phyloP scores from a whole-genome alignment of 2,329 filamentous ascomycete species.

The Paraphoma chrysanthemicola region DNA sequence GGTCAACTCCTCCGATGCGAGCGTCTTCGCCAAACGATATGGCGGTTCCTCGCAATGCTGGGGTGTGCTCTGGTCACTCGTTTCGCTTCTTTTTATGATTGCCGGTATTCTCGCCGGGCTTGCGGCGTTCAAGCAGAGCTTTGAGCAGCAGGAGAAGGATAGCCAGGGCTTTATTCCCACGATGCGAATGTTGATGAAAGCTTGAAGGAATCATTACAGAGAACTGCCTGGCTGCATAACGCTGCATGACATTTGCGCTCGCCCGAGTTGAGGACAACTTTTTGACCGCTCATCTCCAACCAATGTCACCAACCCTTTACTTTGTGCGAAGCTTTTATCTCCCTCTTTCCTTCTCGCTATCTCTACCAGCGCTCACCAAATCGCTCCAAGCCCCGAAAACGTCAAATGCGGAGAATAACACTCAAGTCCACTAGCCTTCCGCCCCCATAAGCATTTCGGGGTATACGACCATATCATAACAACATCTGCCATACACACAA shows the following conservation, averaged over 20 bases:
- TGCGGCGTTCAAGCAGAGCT: slow-evolving; percentile 76
- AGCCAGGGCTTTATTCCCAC: slow-evolving; percentile 71
- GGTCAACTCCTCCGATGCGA: slow-evolving; percentile 80
- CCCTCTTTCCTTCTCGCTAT: no score
- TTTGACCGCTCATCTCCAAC: not conserved
- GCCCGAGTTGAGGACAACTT: no score
- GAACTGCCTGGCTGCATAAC: not conserved
- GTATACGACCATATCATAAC: no score
- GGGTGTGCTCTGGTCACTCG: slow-evolving; percentile 79
- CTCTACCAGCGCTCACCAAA: no score
- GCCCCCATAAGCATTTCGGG: no score
- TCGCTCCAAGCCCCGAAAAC: no score
- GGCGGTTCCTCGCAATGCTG: slow-evolving; percentile 82
- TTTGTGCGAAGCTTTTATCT: no score
- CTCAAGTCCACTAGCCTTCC: no score
- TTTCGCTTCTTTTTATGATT: slow-evolving; percentile 75
- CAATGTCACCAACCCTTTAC: slow-evolving; percentile 1
- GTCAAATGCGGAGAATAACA: no score
- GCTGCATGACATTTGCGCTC: no score
- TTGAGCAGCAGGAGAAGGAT: slow-evolving; percentile 71
- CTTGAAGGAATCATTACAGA: slow-evolving; percentile 2
- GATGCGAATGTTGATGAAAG: slow-evolving; percentile 27
- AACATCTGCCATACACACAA: no score
- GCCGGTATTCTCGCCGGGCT: slow-evolving; percentile 77
- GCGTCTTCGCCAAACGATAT: slow-evolving; percentile 78